A percentile compares a stretch with the other conserved stretches of the same genome.
These are phyloP conservation scores for Euclidium syriacum DNA, from an alignment of 345 rosid species.

Conservation along the genomic window DNA sequence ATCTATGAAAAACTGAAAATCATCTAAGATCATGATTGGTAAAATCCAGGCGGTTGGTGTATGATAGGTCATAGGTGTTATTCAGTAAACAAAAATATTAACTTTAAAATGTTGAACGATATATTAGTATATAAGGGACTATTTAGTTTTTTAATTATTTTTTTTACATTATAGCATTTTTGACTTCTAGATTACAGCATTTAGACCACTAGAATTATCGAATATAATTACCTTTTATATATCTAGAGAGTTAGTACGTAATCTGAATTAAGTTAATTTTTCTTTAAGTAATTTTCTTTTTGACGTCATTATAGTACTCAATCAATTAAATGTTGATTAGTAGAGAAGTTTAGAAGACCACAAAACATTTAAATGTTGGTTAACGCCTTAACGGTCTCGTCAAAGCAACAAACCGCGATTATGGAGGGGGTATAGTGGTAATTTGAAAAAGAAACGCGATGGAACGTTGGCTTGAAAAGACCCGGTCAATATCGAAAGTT, in stretches of 20 bases:
- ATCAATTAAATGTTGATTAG: too few relatives aligned
- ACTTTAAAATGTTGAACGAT: too few relatives aligned
- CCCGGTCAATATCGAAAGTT: conserved; percentile 17
- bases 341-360: neutral
- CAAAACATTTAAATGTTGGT: neutral
- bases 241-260: neutral
- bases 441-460: neutral
- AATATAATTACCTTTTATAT: neutral
- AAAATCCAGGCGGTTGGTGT: too few relatives aligned
- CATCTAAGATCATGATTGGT: neutral
- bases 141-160: too few relatives aligned
- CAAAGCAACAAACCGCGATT: neutral
- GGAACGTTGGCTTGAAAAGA: neutral
- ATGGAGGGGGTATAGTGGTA: neutral
- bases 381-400: conserved; percentile 2
- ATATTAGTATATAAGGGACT: too few relatives aligned
- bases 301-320: too few relatives aligned
- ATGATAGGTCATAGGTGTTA: too few relatives aligned
- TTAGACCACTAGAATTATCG: neutral
- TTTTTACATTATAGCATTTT: too few relatives aligned
- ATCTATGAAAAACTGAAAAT: too few relatives aligned
- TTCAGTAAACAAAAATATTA: too few relatives aligned
- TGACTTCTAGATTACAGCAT: too few relatives aligned
- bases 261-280: neutral
- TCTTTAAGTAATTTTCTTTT: neutral